Percentiles rank a stretch among this genome's conserved stretches.
Conservation (phyloP, 1,139 yeast species). For the Groenewaldozyma sp. region DNA sequence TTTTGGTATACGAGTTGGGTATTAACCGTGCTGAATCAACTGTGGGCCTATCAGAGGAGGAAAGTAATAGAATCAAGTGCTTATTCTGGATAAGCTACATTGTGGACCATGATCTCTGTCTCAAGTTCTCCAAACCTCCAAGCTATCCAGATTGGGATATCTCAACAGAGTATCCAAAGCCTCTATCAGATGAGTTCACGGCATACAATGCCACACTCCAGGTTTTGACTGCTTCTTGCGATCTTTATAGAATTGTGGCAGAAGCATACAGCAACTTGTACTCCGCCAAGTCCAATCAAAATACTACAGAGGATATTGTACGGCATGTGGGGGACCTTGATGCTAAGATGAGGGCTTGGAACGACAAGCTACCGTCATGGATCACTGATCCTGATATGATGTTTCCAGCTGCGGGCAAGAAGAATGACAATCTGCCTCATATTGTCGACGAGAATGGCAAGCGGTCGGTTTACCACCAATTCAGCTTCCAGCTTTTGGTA, state of each 20-base stretch:
- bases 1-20: constrained; percentile 49
- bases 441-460: not conserved
- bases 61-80: constrained; percentile 33
- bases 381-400: constrained; percentile 19
- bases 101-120: constrained; percentile 46
- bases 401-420: no score
- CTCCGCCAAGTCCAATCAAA: constrained; percentile 26
- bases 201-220: not conserved
- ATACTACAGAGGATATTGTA: constrained; percentile 21
- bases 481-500: not conserved
- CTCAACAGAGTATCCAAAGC: constrained; percentile 15
- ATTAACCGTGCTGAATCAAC: constrained; percentile 50
- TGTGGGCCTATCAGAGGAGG: constrained; percentile 32
- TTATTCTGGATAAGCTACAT: constrained; percentile 52
- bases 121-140: constrained; percentile 55
- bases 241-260: constrained; percentile 19
- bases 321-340: constrained; percentile 25
- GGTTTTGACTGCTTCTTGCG: constrained; percentile 11
- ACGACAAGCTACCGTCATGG: constrained; percentile 22
- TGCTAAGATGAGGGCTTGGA: constrained; percentile 25
- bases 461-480: not conserved
- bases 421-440: no score
- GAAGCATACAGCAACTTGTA: constrained; percentile 25
- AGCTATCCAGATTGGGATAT: constrained; percentile 41
- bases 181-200: constrained; percentile 5